Percentiles rank a stretch among this genome's conserved stretches.
phyloP scores from a whole-genome alignment of 345 rosid species.

The Dipteronia sinensis region DNA sequence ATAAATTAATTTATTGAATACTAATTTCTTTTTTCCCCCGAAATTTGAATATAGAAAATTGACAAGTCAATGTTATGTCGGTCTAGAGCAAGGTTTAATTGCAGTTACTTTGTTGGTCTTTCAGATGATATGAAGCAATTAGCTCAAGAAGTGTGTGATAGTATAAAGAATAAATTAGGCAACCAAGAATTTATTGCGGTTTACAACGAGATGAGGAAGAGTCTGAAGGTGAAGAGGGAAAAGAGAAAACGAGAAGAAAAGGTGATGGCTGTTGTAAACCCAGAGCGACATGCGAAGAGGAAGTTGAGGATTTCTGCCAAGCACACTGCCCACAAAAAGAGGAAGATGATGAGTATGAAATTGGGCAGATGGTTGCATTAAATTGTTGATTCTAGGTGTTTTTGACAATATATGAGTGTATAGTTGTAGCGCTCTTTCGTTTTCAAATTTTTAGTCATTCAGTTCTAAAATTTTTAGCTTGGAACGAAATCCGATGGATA shows the following conservation, averaged over 20 bases:
- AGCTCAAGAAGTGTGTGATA: constrained; percentile 70
- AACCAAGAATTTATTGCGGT: constrained; percentile 53
- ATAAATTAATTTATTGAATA: neutral
- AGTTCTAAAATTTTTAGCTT: too few relatives aligned
- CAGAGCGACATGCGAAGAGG: constrained; percentile 79
- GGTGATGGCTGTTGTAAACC: constrained; percentile 86
- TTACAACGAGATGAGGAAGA: constrained; percentile 65
- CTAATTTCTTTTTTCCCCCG: neutral
- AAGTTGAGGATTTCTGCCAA: constrained; percentile 74
- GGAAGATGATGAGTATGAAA: constrained; percentile 73
- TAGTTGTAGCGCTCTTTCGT: neutral
- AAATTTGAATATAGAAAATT: neutral
- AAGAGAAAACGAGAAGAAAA: constrained; percentile 79
- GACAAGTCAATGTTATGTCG: neutral
- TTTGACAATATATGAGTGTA: neutral
- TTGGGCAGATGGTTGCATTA: constrained; percentile 64
- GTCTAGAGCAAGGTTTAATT: neutral
- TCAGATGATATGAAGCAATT: constrained; percentile 70
- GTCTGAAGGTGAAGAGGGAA: constrained; percentile 62
- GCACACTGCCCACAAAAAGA: constrained; percentile 72
- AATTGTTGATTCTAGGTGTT: neutral
- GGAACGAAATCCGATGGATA: too few relatives aligned
- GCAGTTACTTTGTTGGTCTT: neutral
- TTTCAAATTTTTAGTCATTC: too few relatives aligned
- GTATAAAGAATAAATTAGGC: constrained; percentile 55